phyloP scores from a whole-genome alignment of 2,329 filamentous ascomycete species.

The Cladosporium halotolerans region DNA sequence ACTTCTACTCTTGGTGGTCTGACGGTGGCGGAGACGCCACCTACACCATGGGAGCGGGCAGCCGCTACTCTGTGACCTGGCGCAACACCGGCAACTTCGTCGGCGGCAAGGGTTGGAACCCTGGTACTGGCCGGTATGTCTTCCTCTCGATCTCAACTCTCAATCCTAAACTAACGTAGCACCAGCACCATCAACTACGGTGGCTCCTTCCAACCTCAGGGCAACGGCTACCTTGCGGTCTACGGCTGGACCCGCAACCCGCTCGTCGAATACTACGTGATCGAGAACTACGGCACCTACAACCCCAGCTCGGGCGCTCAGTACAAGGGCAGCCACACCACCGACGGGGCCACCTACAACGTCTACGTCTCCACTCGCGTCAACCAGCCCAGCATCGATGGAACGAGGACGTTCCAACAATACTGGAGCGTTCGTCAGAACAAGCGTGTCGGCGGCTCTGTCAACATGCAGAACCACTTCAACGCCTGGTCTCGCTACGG shows the following conservation, averaged over 20 bases:
- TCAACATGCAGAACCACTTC: conserved; percentile 46
- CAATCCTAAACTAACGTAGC: not conserved
- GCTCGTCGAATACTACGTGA: conserved; percentile 55
- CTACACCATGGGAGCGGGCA: conserved; percentile 50
- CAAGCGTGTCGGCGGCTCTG: conserved; percentile 46
- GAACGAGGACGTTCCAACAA: conserved; percentile 45
- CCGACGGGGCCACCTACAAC: conserved; percentile 49
- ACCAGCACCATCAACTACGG: conserved; percentile 45
- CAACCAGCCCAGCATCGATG: conserved; percentile 42
- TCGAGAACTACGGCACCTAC: conserved; percentile 48
- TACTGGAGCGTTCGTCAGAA: conserved; percentile 46
- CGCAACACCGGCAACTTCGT: conserved; percentile 47
- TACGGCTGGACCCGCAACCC: conserved; percentile 53
- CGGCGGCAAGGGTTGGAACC: conserved; percentile 54
- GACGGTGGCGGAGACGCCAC: conserved; percentile 46
- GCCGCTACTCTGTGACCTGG: conserved; percentile 45
- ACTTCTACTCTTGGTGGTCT: conserved; percentile 57
- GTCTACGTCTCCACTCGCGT: conserved; percentile 45
- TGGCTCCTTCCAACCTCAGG: conserved; percentile 42
- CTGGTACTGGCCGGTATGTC: conserved; percentile 44
- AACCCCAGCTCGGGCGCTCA: conserved; percentile 38
- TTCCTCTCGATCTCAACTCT: not conserved
- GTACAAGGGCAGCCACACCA: conserved; percentile 45
- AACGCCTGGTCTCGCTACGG: conserved; percentile 47
- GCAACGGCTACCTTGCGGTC: conserved; percentile 50